phyloP scores from a whole-genome alignment of 192 early-diverging fungal genomes.

The Backusella luteola region DNA sequence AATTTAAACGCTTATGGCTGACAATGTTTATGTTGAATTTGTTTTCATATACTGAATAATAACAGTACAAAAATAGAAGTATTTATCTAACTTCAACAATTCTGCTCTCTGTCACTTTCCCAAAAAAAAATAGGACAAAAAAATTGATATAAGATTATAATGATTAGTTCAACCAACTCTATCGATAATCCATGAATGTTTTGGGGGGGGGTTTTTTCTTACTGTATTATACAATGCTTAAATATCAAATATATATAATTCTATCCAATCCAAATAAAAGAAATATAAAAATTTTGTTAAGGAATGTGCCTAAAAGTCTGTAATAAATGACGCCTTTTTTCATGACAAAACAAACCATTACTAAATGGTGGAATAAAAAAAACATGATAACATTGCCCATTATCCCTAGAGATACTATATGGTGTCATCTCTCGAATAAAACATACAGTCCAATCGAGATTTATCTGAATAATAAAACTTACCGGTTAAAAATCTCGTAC shows the following conservation, averaged over 20 bases:
- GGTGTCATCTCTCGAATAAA: background rate
- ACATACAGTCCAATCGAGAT: background rate
- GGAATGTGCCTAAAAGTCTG: conserved; percentile 2
- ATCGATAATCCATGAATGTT: too few species aligned
- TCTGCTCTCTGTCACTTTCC: background rate
- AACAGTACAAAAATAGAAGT: background rate
- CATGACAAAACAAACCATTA: background rate
- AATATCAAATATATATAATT: too few species aligned
- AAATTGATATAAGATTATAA: background rate
- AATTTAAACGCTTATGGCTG: background rate
- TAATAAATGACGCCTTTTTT: background rate
- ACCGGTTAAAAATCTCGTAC: too few species aligned
- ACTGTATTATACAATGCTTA: too few species aligned
- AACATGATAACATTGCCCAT: background rate
- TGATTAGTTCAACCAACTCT: too few species aligned
- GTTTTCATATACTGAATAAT: background rate
- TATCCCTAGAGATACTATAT: background rate
- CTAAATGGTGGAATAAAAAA: background rate
- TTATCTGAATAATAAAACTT: background rate
- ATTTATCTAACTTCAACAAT: background rate
- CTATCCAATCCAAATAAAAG: background rate
- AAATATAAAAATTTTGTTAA: background rate
- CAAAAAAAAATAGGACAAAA: background rate
- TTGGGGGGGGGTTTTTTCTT: too few species aligned
- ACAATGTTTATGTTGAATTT: background rate